Conservation (phyloP, 805 yeast species). For the Candida tibetensis region DNA sequence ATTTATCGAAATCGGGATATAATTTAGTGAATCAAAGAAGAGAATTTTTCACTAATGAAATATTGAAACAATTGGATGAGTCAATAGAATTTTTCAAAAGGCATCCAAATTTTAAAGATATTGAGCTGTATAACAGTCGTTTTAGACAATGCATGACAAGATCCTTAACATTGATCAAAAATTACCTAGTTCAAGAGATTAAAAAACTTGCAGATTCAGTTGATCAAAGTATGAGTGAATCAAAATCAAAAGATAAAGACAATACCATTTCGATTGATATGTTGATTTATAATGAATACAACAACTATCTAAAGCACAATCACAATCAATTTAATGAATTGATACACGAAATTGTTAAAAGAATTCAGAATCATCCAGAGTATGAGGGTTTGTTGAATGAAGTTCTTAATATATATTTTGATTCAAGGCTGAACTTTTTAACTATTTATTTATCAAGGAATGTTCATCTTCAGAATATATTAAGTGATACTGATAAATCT, state of each 20-base stretch:
- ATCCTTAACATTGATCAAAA: conserved; percentile 70
- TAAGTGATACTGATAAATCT: conserved; percentile 12
- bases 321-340: conserved; percentile 29
- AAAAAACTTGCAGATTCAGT: conserved; percentile 27
- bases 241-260: conserved; percentile 23
- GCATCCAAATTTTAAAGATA: conserved; percentile 57
- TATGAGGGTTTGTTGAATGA: conserved; percentile 68
- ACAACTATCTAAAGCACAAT: conserved; percentile 20
- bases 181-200: conserved; percentile 53
- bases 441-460: conserved; percentile 36
- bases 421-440: conserved; percentile 51
- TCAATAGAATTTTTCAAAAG: conserved; percentile 60
- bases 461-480: conserved; percentile 1
- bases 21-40: conserved; percentile 54
- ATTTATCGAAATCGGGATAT: conserved; percentile 66
- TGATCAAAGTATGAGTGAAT: conserved; percentile 9
- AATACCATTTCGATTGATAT: conserved; percentile 54
- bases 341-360: conserved; percentile 32
- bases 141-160: conserved; percentile 83
- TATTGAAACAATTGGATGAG: conserved; percentile 56
- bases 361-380: conserved; percentile 45
- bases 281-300: conserved; percentile 62
- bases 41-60: conserved; percentile 40
- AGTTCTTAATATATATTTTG: conserved; percentile 61
- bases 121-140: conserved; percentile 63